phyloP scores from a whole-genome alignment of 2,329 filamentous ascomycete genomes.

The Tolypocladium ophioglossoides region DNA sequence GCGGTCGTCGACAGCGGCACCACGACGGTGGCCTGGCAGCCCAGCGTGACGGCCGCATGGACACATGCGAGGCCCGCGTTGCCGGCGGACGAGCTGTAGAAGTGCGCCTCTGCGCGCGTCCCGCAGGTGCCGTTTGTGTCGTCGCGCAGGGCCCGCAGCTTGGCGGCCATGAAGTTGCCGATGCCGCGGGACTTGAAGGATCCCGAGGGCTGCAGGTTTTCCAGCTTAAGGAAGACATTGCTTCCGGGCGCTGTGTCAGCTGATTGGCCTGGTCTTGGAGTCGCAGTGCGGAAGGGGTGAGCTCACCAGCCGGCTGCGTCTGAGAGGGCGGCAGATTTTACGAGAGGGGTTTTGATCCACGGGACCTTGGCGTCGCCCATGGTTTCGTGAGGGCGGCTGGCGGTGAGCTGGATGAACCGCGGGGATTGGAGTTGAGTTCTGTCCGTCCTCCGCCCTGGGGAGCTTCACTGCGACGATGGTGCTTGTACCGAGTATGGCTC shows the following conservation, averaged over 20 bases:
- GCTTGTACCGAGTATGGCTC: too few relatives aligned
- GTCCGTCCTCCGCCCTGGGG: too few relatives aligned
- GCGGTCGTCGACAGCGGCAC: conserved; percentile 55
- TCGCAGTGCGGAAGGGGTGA: neutral
- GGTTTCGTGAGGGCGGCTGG: too few relatives aligned
- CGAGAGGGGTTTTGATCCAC: conserved; percentile 59
- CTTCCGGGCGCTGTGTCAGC: conserved; percentile 20
- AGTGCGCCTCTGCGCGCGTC: conserved; percentile 32
- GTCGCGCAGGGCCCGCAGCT: conserved; percentile 16
- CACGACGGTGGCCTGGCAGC: conserved; percentile 57
- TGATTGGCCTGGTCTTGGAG: neutral
- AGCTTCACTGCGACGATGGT: too few relatives aligned
- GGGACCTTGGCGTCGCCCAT: conserved; percentile 23
- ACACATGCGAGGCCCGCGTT: conserved; percentile 75
- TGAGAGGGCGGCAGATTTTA: conserved; percentile 43
- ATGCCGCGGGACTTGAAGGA: conserved; percentile 78
- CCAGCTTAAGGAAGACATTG: conserved; percentile 73
- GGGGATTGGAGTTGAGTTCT: too few relatives aligned
- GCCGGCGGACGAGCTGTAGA: conserved; percentile 65
- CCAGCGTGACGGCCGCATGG: conserved; percentile 54
- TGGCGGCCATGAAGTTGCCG: conserved; percentile 55
- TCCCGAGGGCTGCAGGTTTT: conserved; percentile 69
- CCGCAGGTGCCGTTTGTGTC: neutral
- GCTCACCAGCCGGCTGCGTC: conserved; percentile 9
- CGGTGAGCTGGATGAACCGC: too few relatives aligned